Conservation (phyloP, 352 stramenopile species). For the Phytopythium montanum region DNA sequence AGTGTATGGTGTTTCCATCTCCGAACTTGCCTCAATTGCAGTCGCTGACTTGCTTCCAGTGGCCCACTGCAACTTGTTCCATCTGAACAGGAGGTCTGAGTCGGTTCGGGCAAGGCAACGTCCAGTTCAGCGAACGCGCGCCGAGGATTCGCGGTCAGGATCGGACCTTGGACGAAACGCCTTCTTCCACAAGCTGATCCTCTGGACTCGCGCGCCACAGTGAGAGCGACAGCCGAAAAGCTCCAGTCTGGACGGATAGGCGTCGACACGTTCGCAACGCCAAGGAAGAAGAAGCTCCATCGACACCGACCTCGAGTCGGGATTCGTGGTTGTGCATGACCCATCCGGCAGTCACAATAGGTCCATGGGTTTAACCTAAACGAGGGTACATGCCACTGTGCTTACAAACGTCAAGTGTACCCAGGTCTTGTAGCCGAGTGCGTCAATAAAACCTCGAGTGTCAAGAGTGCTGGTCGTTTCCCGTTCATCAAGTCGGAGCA, state of each 20-base stretch:
- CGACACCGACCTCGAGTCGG: no score
- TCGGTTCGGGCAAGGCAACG: background rate
- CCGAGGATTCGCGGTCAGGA: background rate
- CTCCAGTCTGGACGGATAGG: background rate
- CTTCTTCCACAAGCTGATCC: background rate
- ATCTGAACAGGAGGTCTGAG: background rate
- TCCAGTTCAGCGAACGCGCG: slow-evolving; percentile 3
- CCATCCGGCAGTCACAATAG: no score
- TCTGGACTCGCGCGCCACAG: background rate
- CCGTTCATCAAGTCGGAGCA: background rate
- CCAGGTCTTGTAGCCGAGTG: background rate
- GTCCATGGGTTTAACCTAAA: background rate
- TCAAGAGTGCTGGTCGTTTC: background rate
- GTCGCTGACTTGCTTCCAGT: no score
- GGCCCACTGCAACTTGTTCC: no score
- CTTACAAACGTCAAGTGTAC: background rate
- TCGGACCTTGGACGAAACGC: background rate
- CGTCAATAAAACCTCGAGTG: slow-evolving; percentile 1
- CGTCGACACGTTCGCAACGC: background rate
- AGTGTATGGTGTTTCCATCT: no score
- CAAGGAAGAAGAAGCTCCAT: no score
- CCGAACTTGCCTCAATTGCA: no score
- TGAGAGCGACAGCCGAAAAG: background rate
- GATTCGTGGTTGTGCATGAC: no score
- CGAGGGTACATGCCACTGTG: background rate